A percentile compares a stretch with the other conserved stretches of the same genome.
phyloP scores from a whole-genome alignment of 805 yeast species.

The Kluyveromyces starmeri region DNA sequence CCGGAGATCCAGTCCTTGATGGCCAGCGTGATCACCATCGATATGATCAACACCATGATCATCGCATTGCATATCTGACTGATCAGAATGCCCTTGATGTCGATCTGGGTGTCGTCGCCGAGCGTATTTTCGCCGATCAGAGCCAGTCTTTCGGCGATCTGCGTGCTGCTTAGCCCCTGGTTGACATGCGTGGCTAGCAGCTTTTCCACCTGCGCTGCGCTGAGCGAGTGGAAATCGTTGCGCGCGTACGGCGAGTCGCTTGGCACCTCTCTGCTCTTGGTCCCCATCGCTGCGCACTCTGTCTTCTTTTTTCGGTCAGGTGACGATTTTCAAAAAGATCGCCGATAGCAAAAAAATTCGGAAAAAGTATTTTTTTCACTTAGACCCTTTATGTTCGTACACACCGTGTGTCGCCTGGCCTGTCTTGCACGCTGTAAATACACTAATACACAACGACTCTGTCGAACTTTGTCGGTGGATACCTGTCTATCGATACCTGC shows the following conservation, averaged over 20 bases:
- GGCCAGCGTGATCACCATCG: constrained; percentile 75
- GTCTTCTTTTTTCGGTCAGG: too few species aligned
- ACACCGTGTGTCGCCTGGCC: too few species aligned
- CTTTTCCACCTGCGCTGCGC: constrained; percentile 51
- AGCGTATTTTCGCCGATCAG: constrained; percentile 76
- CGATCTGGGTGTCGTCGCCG: constrained; percentile 65
- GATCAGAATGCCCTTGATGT: constrained; percentile 59
- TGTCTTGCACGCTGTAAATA: too few species aligned
- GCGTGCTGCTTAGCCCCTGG: constrained; percentile 54
- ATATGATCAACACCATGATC: constrained; percentile 77
- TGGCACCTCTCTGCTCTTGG: constrained; percentile 1
- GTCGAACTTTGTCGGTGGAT: too few species aligned
- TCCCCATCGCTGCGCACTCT: neutral
- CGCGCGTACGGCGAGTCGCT: constrained; percentile 37
- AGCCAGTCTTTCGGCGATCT: constrained; percentile 60
- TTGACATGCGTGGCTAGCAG: constrained; percentile 52
- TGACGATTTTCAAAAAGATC: too few species aligned
- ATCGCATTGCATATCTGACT: constrained; percentile 89
- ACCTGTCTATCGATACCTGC: too few species aligned
- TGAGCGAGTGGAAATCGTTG: constrained; percentile 45
- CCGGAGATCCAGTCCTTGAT: constrained; percentile 96
- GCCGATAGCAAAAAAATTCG: too few species aligned
- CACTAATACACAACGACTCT: too few species aligned
- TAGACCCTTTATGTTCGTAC: too few species aligned
- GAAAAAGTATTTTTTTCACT: too few species aligned